A percentile compares a stretch with the other conserved stretches of the same genome.
These are phyloP conservation scores for Verticillium nonalfalfae DNA, from an alignment of 2,329 filamentous ascomycete species.

Conservation along the genomic window DNA sequence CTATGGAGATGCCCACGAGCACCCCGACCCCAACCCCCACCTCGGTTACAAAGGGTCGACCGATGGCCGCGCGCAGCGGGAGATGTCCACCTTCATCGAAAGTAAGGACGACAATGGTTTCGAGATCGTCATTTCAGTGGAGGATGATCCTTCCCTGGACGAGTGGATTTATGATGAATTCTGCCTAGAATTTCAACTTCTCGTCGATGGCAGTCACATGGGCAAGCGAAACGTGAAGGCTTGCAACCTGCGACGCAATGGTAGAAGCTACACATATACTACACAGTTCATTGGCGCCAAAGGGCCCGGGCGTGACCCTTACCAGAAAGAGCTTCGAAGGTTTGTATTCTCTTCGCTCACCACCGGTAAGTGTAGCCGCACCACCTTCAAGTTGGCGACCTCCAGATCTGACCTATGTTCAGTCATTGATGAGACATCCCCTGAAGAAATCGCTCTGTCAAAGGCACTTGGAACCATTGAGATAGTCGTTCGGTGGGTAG, in stretches of 20 bases:
- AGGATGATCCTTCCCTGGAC: constrained; percentile 10
- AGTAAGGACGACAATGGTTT: constrained; percentile 19
- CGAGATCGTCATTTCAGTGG: constrained; percentile 11
- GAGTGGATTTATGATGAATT: constrained; percentile 17
- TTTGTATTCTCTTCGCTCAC: constrained; percentile 19
- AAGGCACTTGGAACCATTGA: constrained; percentile 19
- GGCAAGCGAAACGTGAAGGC: constrained; percentile 4
- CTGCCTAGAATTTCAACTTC: constrained; percentile 7
- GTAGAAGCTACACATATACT: not conserved
- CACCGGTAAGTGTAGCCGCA: constrained; percentile 13
- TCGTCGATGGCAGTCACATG: constrained; percentile 17
- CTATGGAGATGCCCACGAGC: not conserved
- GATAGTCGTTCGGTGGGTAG: constrained; percentile 12
- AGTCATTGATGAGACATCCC: constrained; percentile 15
- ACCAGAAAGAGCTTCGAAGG: constrained; percentile 7
- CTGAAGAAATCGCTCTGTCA: constrained; percentile 6
- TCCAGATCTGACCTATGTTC: not conserved
- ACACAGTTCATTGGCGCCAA: not conserved
- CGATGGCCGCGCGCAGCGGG: not conserved
- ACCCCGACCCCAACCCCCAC: not conserved
- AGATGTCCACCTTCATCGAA: constrained; percentile 21
- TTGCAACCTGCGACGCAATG: not conserved
- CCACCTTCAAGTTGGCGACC: not conserved
- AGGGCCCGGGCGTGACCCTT: not conserved
- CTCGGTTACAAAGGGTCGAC: not conserved